phyloP scores from a whole-genome alignment of 352 stramenopile species.

The Phytophthora chlamydospora region DNA sequence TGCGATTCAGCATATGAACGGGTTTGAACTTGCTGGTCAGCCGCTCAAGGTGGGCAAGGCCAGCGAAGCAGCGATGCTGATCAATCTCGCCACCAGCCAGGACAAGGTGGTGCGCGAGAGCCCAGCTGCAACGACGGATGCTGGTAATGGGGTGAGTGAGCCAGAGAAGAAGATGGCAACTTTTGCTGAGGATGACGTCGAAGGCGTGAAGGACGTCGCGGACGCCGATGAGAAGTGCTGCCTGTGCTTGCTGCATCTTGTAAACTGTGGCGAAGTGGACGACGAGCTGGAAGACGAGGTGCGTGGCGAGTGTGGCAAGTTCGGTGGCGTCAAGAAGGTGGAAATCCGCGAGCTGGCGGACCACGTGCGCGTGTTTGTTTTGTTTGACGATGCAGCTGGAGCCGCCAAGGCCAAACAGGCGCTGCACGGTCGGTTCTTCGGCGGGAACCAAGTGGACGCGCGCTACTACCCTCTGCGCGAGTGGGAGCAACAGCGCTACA shows the following conservation, averaged over 20 bases:
- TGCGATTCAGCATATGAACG: slow-evolving; percentile 86
- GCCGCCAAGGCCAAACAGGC: slow-evolving; percentile 59
- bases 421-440: slow-evolving; percentile 79
- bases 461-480: slow-evolving; percentile 63
- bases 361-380: slow-evolving; percentile 82
- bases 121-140: slow-evolving; percentile 16
- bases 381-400: slow-evolving; percentile 57
- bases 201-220: slow-evolving; percentile 55
- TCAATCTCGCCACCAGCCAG: slow-evolving; percentile 68
- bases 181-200: slow-evolving; percentile 66
- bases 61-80: slow-evolving; percentile 64
- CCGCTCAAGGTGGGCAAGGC: slow-evolving; percentile 82
- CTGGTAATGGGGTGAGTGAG: not conserved
- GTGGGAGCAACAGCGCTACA: slow-evolving; percentile 53
- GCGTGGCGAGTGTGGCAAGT: slow-evolving; percentile 66
- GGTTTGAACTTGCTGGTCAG: slow-evolving; percentile 77
- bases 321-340: slow-evolving; percentile 61
- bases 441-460: slow-evolving; percentile 73
- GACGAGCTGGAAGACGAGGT: slow-evolving; percentile 75
- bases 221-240: slow-evolving; percentile 53
- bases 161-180: slow-evolving; percentile 32
- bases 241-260: slow-evolving; percentile 76
- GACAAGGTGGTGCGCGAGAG: slow-evolving; percentile 64
- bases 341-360: slow-evolving; percentile 65
- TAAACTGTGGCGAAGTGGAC: slow-evolving; percentile 74